A percentile compares a stretch with the other conserved stretches of the same genome.
Evolutionary conservation across 2,329 filamentous ascomycete genomes (phyloP).

Genomic region (Colletotrichum sp.): DNA sequence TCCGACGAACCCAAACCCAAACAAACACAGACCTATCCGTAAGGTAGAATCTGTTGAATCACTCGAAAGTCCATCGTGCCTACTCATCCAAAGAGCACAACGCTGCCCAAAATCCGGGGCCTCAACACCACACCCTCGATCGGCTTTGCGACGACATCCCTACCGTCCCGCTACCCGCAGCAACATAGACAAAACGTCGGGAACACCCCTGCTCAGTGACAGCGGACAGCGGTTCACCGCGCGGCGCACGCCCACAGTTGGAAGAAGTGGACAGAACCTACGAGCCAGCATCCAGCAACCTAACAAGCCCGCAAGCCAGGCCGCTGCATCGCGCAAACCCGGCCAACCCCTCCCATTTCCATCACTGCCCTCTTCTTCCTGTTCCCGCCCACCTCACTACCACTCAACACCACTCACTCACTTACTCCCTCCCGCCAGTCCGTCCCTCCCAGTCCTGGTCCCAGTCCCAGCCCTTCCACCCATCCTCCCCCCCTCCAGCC

Average conservation of each 20-base stretch:
- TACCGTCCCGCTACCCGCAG: slow-evolving; percentile 20
- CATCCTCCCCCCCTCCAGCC: neutral
- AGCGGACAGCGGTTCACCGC: slow-evolving; percentile 6
- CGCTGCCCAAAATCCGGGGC: neutral
- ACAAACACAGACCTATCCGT: neutral
- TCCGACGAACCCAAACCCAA: neutral
- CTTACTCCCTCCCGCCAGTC: neutral
- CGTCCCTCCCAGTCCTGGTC: neutral
- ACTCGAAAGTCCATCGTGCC: neutral
- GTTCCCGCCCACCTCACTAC: neutral
- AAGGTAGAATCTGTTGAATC: neutral
- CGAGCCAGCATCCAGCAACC: neutral
- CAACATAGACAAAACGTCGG: slow-evolving; percentile 16
- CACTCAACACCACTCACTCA: neutral
- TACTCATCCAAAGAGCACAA: neutral
- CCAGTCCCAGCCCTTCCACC: neutral
- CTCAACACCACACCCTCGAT: slow-evolving; percentile 4
- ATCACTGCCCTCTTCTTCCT: neutral
- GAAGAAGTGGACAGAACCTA: neutral
- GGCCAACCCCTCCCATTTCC: slow-evolving; percentile 20
- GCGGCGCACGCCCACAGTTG: slow-evolving; percentile 5
- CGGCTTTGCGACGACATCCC: slow-evolving; percentile 14
- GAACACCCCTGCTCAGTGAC: slow-evolving; percentile 9
- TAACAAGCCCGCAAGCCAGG: neutral
- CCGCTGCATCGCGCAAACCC: neutral